These are phyloP conservation scores for Glycine latifolia DNA, from an alignment of 306 rosid genomes.

Conservation along the genomic window DNA sequence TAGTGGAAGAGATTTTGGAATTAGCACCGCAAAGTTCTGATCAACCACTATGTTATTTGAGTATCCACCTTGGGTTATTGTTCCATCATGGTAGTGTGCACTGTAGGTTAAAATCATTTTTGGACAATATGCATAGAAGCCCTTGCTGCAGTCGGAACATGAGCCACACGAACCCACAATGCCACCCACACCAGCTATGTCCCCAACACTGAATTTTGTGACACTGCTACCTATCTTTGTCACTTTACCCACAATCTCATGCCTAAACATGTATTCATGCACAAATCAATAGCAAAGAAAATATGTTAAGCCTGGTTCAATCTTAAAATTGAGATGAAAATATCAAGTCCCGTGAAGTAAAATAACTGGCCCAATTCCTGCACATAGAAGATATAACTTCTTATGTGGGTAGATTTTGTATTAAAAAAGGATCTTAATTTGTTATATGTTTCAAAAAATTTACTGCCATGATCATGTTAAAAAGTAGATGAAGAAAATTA, in stretches of 20 bases:
- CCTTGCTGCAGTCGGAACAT: conserved; percentile 42
- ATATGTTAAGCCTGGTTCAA: neutral
- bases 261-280: conserved; percentile 36
- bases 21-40: conserved; percentile 24
- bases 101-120: conserved; percentile 41
- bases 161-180: conserved; percentile 53
- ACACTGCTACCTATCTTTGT: conserved; percentile 53
- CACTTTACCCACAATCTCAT: conserved; percentile 60
- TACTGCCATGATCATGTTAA: no score
- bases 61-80: conserved; percentile 57
- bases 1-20: conserved; percentile 47
- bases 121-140: conserved; percentile 52
- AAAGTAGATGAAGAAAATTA: no score
- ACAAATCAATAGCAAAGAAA: neutral
- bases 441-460: no score
- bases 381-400: no score
- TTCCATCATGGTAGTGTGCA: conserved; percentile 47
- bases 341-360: neutral
- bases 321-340: neutral
- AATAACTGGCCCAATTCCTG: no score
- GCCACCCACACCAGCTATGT: conserved; percentile 54
- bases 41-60: conserved; percentile 50
- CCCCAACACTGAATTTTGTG: conserved; percentile 51
- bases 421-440: no score
- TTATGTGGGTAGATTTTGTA: no score